Percentiles rank a stretch among this genome's conserved stretches.
Evolutionary conservation across 1,284 basidiomycete species (phyloP).

Genomic region (Malassezia restricta): DNA sequence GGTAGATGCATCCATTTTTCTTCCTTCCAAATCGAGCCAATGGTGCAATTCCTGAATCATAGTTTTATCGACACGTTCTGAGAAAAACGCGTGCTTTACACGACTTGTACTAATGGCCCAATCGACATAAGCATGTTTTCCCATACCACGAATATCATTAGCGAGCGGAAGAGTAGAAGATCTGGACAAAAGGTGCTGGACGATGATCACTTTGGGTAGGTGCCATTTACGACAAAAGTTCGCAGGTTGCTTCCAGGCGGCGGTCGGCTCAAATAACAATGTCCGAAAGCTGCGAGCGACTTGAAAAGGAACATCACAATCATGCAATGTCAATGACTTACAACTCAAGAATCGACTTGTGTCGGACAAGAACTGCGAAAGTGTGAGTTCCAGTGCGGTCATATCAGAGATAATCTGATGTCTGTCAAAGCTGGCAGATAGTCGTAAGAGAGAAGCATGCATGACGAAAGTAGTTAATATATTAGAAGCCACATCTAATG

Average conservation of each 20-base stretch:
- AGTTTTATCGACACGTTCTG: neutral
- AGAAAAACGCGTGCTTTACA: neutral
- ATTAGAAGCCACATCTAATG: neutral
- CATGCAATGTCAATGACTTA: neutral
- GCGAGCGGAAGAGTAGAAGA: neutral
- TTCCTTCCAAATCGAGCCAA: neutral
- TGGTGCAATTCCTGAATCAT: neutral
- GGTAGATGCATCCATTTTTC: neutral
- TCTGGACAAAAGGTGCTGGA: conserved; percentile 1
- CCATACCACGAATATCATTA: conserved; percentile 1
- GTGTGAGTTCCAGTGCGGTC: neutral
- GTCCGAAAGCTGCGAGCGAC: conserved; percentile 1
- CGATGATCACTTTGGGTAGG: neutral
- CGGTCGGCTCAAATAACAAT: conserved; percentile 1
- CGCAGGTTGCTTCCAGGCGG: neutral
- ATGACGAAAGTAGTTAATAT: neutral
- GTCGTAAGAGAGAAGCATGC: conserved; percentile 1
- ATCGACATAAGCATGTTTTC: conserved; percentile 2
- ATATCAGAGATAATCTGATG: conserved; percentile 6
- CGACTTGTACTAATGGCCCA: neutral
- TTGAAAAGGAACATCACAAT: neutral
- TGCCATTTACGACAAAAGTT: neutral
- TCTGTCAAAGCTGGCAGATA: neutral
- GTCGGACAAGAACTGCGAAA: neutral
- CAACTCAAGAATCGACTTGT: neutral